These are phyloP conservation scores for Eimeria falciformis DNA, from an alignment of 169 alveolate genomes.

Conservation along the genomic window DNA sequence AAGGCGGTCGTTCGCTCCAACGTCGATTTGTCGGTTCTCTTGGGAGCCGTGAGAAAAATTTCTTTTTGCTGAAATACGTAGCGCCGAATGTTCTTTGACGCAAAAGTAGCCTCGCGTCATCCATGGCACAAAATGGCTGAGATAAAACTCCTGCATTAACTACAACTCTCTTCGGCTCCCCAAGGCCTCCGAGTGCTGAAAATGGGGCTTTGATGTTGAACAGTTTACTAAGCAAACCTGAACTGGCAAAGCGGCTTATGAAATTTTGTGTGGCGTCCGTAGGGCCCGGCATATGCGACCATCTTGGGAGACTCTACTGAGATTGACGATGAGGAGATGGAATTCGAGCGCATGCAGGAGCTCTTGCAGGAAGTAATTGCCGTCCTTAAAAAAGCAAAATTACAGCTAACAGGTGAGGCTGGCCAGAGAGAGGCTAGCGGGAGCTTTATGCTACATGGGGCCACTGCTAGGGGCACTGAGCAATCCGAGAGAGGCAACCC, in stretches of 20 bases:
- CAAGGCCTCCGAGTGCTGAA: too few relatives aligned
- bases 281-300: slow-evolving; percentile 77
- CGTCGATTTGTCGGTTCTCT: neutral
- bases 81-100: neutral
- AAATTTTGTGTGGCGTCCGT: neutral
- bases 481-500: too few relatives aligned
- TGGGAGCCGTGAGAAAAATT: slow-evolving; percentile 18
- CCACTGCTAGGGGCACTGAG: too few relatives aligned
- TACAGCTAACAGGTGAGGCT: slow-evolving; percentile 27
- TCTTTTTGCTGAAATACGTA: neutral
- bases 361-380: slow-evolving; percentile 40
- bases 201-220: too few relatives aligned
- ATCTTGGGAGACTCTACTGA: slow-evolving; percentile 50
- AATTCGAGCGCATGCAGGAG: slow-evolving; percentile 65
- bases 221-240: too few relatives aligned
- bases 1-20: neutral
- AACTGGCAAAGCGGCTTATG: too few relatives aligned
- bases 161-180: too few relatives aligned
- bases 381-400: slow-evolving; percentile 12
- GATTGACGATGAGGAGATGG: slow-evolving; percentile 79
- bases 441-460: neutral
- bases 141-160: too few relatives aligned
- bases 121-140: too few relatives aligned
- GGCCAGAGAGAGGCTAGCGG: neutral
- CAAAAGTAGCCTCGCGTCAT: too few relatives aligned